phyloP scores from a whole-genome alignment of 2,329 filamentous ascomycete genomes.

The Penicillium sp. region DNA sequence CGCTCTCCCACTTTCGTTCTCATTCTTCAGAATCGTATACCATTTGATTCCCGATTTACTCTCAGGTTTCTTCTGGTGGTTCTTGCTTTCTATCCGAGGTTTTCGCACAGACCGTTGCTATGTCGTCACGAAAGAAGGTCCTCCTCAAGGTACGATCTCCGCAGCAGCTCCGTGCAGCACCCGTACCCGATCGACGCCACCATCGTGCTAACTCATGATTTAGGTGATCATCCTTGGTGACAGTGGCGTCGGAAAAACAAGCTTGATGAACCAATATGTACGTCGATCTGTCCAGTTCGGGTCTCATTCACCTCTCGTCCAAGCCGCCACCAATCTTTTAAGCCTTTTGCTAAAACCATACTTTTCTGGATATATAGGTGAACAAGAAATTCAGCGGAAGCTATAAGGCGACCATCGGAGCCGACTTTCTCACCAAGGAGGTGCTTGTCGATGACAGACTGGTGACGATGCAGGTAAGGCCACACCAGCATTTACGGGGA shows the following conservation, averaged over 20 bases:
- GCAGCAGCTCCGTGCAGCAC: slow-evolving; percentile 11
- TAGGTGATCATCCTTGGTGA: slow-evolving; percentile 99
- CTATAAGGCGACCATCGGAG: slow-evolving; percentile 99
- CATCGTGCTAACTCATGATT: slow-evolving; percentile 10
- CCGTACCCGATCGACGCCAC: not conserved
- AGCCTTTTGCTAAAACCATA: slow-evolving; percentile 14
- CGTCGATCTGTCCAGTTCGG: slow-evolving; percentile 36
- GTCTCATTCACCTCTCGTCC: slow-evolving; percentile 4
- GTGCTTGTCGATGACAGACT: slow-evolving; percentile 94
- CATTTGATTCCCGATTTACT: not conserved
- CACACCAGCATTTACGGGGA: not conserved
- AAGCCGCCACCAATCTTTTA: slow-evolving; percentile 9
- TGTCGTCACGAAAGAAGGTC: slow-evolving; percentile 84
- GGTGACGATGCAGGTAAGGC: slow-evolving; percentile 89
- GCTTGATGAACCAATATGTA: slow-evolving; percentile 99
- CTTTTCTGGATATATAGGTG: slow-evolving; percentile 55
- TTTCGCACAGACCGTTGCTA: slow-evolving; percentile 34
- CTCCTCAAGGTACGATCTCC: slow-evolving; percentile 65
- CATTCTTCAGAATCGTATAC: not conserved
- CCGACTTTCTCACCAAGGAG: slow-evolving; percentile 97
- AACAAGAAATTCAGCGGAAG: slow-evolving; percentile 99
- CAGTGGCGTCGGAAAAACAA: slow-evolving; percentile 98
- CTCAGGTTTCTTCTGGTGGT: not conserved
- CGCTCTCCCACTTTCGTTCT: slow-evolving; percentile 4
- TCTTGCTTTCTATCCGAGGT: not conserved